Conservation (phyloP, 2,329 filamentous ascomycete genomes). For the Aspergillus viridinutans region DNA sequence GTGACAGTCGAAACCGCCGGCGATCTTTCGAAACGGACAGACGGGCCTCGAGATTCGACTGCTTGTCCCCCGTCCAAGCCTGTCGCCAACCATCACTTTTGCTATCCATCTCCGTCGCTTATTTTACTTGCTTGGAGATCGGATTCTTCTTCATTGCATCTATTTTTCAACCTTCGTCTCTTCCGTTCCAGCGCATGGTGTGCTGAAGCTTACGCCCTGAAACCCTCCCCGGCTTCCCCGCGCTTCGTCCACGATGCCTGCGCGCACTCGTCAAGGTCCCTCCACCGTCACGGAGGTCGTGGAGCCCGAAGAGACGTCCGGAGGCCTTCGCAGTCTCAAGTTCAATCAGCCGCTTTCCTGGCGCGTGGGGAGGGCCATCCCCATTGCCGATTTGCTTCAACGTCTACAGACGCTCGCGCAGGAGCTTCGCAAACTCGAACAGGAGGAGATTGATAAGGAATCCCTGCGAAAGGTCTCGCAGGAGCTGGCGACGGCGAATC, state of each 20-base stretch:
- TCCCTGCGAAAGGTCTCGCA: constrained; percentile 80
- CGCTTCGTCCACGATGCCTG: constrained; percentile 36
- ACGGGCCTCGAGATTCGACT: not conserved
- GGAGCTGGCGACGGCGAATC: constrained; percentile 74
- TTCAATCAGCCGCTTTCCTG: constrained; percentile 88
- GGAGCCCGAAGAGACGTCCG: constrained; percentile 29
- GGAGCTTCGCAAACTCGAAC: constrained; percentile 80
- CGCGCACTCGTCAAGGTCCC: constrained; percentile 40
- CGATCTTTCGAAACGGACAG: not conserved
- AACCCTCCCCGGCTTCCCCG: constrained; percentile 17
- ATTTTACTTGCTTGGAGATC: not conserved
- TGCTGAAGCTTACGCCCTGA: constrained; percentile 12
- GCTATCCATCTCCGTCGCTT: not conserved
- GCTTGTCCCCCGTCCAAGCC: not conserved
- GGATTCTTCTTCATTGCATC: not conserved
- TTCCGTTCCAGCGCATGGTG: constrained; percentile 16
- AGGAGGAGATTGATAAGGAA: constrained; percentile 77
- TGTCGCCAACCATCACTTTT: not conserved
- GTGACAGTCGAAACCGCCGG: not conserved
- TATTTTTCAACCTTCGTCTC: not conserved
- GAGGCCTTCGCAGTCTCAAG: constrained; percentile 49
- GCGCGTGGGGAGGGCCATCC: constrained; percentile 84
- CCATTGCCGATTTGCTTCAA: constrained; percentile 73
- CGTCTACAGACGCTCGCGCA: constrained; percentile 75
- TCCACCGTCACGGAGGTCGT: constrained; percentile 28